These are phyloP conservation scores for Sphagnum magellanicum DNA, from an alignment of 228 moss, liverwort and hornwort genomes.

Conservation along the genomic window DNA sequence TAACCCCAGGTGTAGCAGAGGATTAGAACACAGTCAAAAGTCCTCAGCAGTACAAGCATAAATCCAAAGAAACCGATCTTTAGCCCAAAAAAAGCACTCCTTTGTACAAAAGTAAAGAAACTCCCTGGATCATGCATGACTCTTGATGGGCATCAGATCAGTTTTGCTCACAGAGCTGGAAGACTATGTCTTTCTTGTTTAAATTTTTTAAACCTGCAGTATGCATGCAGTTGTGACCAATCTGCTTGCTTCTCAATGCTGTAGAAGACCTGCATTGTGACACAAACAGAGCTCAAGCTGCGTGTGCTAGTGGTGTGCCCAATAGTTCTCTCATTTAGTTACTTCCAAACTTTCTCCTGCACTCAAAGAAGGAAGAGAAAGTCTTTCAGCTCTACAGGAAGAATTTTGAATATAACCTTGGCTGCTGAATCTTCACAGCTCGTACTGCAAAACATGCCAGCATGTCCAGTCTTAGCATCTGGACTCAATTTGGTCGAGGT, in stretches of 20 bases:
- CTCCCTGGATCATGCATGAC: too few relatives aligned
- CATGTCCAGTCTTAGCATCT: not conserved
- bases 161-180: too few relatives aligned
- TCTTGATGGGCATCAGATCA: too few relatives aligned
- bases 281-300: constrained; percentile 2
- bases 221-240: constrained; percentile 58
- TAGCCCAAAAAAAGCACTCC: too few relatives aligned
- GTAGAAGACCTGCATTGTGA: constrained; percentile 38
- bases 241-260: constrained; percentile 47
- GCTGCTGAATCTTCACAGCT: constrained; percentile 29
- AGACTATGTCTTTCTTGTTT: too few relatives aligned
- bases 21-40: too few relatives aligned
- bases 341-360: constrained; percentile 2
- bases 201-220: constrained; percentile 39
- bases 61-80: too few relatives aligned
- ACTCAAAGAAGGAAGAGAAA: not conserved
- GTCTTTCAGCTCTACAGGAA: not conserved
- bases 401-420: constrained; percentile 22
- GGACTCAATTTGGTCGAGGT: too few relatives aligned
- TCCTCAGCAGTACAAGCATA: too few relatives aligned
- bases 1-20: not conserved
- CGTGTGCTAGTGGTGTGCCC: not conserved
- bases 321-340: not conserved
- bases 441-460: constrained; percentile 25
- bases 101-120: too few relatives aligned